Base-by-base conservation (phyloP, 2,329 filamentous ascomycete genomes). In the Xylaria sp. region DNA sequence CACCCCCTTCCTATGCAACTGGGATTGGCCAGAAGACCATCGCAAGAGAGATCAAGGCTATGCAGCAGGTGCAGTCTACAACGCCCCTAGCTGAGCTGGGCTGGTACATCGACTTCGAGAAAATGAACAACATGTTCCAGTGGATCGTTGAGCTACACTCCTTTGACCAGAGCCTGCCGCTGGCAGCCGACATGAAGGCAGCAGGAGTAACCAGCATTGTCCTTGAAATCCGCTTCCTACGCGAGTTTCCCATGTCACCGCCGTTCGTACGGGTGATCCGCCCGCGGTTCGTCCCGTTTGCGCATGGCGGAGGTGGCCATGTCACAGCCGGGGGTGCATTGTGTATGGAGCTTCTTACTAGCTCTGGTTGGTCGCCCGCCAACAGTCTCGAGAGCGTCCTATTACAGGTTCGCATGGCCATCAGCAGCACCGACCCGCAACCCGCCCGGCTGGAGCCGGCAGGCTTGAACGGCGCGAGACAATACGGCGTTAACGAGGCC, bases 71-170 rank as follows among this genome's bases (percentile, higher is more conserved):
- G 1, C 92, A 96, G 67, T 70, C 81, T 1, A 74, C 69, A 9
- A 84, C 80, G 1, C 80, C 84, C 0, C 69, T 83, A 1, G 80
- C 87, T 54, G 82, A 88, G 54, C 79, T 95, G 0, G 92, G 92
- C 16, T 96, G 92, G 91, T 91, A 91, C 66, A 86, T 96, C 50
- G 83, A 95, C 65, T 78, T 80, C 44, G 73, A 76, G 5, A 81
- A 83, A 45, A 76, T 92, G 37, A 81, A 76, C 19, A 95, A 92
- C 65, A 79, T 92, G 57, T 96, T 94, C 66, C 91, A 95, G 66
- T 96, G 92, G 92, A 91, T 96, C 54, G 86, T 95, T 5, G 90
- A 96, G 69, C 76, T 97, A 1, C 92, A 96, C 69, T 90, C 87
- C 40, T 96, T 96, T 65, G 87, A 91, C 20, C 60, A 74, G 0